A percentile compares a stretch with the other conserved stretches of the same genome.
Evolutionary conservation across 805 yeast species (phyloP).

Genomic region (Yarrowia deformans): DNA sequence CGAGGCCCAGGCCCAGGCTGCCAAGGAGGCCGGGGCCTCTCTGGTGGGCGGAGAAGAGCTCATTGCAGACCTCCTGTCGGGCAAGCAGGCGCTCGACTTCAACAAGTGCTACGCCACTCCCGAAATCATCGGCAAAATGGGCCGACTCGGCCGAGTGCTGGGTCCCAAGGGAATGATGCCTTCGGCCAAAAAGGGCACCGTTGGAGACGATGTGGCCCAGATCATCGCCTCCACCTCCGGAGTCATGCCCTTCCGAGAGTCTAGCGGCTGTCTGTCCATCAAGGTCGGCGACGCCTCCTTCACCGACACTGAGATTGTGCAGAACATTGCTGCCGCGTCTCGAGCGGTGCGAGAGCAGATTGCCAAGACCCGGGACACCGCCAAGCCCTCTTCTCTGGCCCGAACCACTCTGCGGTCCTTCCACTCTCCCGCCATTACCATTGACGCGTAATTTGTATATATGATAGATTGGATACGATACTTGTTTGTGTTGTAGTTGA

Average conservation of each 20-base stretch:
- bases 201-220: constrained; percentile 65
- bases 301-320: constrained; percentile 75
- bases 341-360: constrained; percentile 59
- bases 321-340: constrained; percentile 72
- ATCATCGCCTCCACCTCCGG: constrained; percentile 67
- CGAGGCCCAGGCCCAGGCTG: constrained; percentile 59
- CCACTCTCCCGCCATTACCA: constrained; percentile 38
- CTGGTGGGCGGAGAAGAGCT: constrained; percentile 76
- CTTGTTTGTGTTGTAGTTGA: too few relatives aligned
- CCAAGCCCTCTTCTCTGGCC: constrained; percentile 35
- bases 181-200: constrained; percentile 82
- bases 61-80: constrained; percentile 64
- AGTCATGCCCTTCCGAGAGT: constrained; percentile 79
- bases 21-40: constrained; percentile 66
- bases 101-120: constrained; percentile 88
- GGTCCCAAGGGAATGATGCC: constrained; percentile 95
- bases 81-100: constrained; percentile 57
- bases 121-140: constrained; percentile 69
- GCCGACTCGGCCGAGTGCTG: constrained; percentile 74
- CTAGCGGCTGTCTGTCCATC: constrained; percentile 59
- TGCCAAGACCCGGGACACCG: constrained; percentile 35
- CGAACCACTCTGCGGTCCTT: constrained; percentile 33
- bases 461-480: constrained; percentile 3
- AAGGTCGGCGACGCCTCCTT: constrained; percentile 81
- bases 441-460: constrained; percentile 36